Conservation (phyloP, 805 yeast genomes). For the Cyberlindnera saturnus region DNA sequence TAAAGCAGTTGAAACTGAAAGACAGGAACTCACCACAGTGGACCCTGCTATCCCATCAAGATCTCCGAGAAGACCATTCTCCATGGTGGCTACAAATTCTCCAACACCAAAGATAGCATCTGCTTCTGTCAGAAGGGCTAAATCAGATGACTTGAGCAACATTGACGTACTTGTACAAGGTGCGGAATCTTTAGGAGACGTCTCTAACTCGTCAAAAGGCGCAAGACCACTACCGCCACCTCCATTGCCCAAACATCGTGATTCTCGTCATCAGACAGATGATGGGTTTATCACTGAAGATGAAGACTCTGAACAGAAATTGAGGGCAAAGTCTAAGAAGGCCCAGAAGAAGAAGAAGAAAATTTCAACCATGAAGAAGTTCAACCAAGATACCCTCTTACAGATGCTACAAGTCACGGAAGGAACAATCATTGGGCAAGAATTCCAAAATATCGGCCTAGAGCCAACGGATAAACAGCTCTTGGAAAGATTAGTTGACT, state of each 20-base stretch:
- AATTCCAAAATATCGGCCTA: conserved; percentile 66
- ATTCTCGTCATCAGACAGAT: conserved; percentile 1
- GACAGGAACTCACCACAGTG: conserved; percentile 8
- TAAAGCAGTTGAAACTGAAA: conserved; percentile 4
- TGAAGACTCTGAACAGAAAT: conserved; percentile 8
- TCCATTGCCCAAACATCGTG: conserved; percentile 20
- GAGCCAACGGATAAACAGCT: conserved; percentile 73
- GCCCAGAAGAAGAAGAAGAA: conserved; percentile 7
- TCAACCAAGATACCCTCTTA: conserved; percentile 28
- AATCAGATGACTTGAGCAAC: conserved; percentile 5
- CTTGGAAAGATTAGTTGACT: conserved; percentile 80
- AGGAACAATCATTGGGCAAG: conserved; percentile 42
- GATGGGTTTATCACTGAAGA: conserved; percentile 25
- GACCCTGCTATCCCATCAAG: conserved; percentile 23
- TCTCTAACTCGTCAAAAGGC: conserved; percentile 3
- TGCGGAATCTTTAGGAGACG: conserved; percentile 2
- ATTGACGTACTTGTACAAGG: conserved; percentile 12
- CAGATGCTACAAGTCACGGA: conserved; percentile 33
- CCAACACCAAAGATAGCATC: not conserved
- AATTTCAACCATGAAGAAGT: conserved; percentile 12
- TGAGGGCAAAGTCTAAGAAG: conserved; percentile 1
- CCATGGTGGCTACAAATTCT: conserved; percentile 1
- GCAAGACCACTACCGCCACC: conserved; percentile 26
- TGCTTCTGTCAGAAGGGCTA: conserved; percentile 6
- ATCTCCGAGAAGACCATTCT: conserved; percentile 24